phyloP scores from a whole-genome alignment of 768 basidiomycete species.

The Leccinellum luteum region DNA sequence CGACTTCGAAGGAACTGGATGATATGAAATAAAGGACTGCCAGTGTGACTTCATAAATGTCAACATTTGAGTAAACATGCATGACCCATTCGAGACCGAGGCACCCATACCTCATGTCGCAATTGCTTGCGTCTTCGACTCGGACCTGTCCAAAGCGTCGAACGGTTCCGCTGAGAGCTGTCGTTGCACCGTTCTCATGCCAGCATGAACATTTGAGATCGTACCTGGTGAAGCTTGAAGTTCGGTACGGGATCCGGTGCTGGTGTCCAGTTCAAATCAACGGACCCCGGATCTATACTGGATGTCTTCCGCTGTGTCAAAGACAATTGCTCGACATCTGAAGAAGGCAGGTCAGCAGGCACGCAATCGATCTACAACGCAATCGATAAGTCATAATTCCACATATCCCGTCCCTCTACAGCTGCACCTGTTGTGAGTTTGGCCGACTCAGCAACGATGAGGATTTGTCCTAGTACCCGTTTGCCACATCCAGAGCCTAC shows the following conservation, averaged over 20 bases:
- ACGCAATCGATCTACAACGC: not conserved
- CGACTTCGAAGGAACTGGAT: not conserved
- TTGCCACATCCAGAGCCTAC: not conserved
- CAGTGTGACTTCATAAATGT: conserved; percentile 5
- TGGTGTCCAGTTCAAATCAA: not conserved
- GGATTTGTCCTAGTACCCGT: not conserved
- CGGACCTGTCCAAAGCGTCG: not conserved
- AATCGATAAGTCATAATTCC: not conserved
- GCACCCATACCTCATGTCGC: not conserved
- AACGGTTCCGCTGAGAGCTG: conserved; percentile 1
- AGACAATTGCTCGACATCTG: not conserved
- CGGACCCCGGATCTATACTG: not conserved
- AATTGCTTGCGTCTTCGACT: not conserved
- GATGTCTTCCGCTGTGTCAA: not conserved
- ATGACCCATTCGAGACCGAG: not conserved
- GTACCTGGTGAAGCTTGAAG: not conserved
- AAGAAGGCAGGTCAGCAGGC: not conserved
- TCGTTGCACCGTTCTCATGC: conserved; percentile 4
- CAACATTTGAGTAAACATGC: not conserved
- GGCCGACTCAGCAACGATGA: no score
- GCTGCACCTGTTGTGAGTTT: no score
- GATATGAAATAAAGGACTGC: not conserved
- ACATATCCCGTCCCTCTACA: not conserved
- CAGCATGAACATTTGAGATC: not conserved
- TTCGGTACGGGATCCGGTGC: no score